phyloP scores from a whole-genome alignment of 2,329 filamentous ascomycete species.

The Colletotrichum higginsianum region DNA sequence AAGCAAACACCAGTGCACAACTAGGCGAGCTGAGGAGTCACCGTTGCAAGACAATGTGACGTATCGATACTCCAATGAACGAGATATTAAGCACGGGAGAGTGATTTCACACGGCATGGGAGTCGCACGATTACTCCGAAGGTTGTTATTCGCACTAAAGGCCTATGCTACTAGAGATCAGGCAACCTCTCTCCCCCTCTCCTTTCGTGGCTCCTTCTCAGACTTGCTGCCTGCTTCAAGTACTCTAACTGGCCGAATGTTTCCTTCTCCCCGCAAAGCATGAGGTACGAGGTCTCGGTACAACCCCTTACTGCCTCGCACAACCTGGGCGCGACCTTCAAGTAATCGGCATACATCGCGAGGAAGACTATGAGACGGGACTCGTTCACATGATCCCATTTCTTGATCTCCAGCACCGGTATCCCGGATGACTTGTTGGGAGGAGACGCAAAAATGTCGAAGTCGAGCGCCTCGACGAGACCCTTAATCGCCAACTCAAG shows the following conservation, averaged over 20 bases:
- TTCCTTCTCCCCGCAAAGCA: constrained; percentile 47
- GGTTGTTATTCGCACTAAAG: neutral
- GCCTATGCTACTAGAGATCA: neutral
- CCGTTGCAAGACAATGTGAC: no score
- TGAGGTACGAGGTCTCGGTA: constrained; percentile 44
- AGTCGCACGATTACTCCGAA: no score
- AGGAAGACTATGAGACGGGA: constrained; percentile 38
- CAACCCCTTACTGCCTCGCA: constrained; percentile 43
- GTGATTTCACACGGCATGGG: no score
- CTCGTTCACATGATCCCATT: constrained; percentile 46
- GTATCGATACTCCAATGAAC: no score
- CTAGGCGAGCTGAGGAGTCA: no score
- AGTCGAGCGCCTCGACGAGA: constrained; percentile 49
- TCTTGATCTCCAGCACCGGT: constrained; percentile 42
- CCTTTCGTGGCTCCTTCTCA: neutral
- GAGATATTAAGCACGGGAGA: no score
- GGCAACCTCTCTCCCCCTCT: neutral
- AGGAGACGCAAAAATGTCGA: constrained; percentile 41
- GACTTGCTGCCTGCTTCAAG: neutral
- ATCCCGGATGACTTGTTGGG: constrained; percentile 13
- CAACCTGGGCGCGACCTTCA: constrained; percentile 45
- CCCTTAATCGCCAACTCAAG: constrained; percentile 45
- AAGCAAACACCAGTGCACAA: no score
- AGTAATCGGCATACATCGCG: constrained; percentile 42
- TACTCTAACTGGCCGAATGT: neutral